phyloP scores from a whole-genome alignment of 176 grass and related monocot genomes.

The Dactylis glomerata region DNA sequence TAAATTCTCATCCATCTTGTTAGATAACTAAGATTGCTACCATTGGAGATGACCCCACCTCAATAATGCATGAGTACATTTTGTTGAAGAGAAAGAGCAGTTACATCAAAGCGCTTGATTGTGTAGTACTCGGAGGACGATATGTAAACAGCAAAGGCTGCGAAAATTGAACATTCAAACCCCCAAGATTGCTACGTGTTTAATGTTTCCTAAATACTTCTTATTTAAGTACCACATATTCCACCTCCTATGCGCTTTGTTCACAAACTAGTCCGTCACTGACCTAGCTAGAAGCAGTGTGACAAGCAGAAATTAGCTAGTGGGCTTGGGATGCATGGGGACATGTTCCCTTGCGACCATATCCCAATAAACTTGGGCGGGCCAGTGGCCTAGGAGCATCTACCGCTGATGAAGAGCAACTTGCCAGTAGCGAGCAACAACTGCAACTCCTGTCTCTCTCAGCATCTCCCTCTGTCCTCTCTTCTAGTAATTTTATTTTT shows the following conservation, averaged over 20 bases:
- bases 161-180: background rate
- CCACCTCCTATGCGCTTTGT: background rate
- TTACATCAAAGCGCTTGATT: background rate
- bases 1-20: background rate
- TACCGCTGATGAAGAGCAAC: no score
- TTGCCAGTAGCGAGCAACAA: no score
- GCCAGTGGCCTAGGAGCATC: no score
- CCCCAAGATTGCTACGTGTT: background rate
- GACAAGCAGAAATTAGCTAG: background rate
- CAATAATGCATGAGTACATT: background rate
- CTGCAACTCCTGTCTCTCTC: no score
- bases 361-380: background rate
- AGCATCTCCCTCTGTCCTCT: no score
- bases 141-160: background rate
- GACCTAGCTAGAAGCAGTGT: background rate
- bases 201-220: background rate
- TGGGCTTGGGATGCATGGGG: background rate
- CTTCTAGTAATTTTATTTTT: no score
- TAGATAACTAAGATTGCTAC: background rate
- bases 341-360: background rate
- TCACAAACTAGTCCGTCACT: background rate
- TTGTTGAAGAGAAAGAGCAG: background rate
- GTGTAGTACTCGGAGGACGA: background rate
- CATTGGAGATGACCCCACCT: no score
- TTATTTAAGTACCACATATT: background rate